Evolutionary conservation across 768 basidiomycete species (phyloP).

Genomic region (Dentipellis sp.): DNA sequence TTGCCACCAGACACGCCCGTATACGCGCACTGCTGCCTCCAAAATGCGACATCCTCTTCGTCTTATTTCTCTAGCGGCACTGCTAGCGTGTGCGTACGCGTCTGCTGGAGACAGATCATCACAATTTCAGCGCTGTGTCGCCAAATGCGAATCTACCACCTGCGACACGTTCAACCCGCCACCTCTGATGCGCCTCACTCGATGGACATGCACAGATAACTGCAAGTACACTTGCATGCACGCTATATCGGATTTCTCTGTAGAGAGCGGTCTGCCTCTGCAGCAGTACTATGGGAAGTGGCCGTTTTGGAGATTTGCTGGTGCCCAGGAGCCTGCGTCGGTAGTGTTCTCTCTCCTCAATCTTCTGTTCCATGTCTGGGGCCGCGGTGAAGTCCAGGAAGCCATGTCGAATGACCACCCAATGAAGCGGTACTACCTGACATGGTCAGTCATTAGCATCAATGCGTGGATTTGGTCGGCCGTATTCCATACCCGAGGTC

Average conservation of each 20-base stretch:
- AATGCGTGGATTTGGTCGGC: slow-evolving; percentile 92
- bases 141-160: neutral
- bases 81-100: slow-evolving; percentile 21
- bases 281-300: slow-evolving; percentile 94
- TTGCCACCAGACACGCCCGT: too few species aligned
- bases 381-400: slow-evolving; percentile 38
- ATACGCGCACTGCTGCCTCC: neutral
- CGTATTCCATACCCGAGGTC: slow-evolving; percentile 90
- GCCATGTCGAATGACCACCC: slow-evolving; percentile 49
- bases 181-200: slow-evolving; percentile 46
- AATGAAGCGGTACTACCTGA: slow-evolving; percentile 57
- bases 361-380: slow-evolving; percentile 62
- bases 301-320: slow-evolving; percentile 86
- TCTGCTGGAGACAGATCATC: slow-evolving; percentile 21
- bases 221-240: slow-evolving; percentile 92
- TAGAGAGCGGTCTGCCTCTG: slow-evolving; percentile 31
- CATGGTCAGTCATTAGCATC: slow-evolving; percentile 61
- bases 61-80: neutral
- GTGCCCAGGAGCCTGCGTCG: slow-evolving; percentile 91
- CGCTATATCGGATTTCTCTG: slow-evolving; percentile 49
- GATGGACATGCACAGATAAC: slow-evolving; percentile 84
- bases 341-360: slow-evolving; percentile 88
- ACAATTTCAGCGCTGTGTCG: slow-evolving; percentile 27
- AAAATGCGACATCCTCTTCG: neutral
- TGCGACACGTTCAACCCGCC: slow-evolving; percentile 25